Evolutionary conservation across 2,329 filamentous ascomycete genomes (phyloP).

Genomic region (Fusarium nygamai): DNA sequence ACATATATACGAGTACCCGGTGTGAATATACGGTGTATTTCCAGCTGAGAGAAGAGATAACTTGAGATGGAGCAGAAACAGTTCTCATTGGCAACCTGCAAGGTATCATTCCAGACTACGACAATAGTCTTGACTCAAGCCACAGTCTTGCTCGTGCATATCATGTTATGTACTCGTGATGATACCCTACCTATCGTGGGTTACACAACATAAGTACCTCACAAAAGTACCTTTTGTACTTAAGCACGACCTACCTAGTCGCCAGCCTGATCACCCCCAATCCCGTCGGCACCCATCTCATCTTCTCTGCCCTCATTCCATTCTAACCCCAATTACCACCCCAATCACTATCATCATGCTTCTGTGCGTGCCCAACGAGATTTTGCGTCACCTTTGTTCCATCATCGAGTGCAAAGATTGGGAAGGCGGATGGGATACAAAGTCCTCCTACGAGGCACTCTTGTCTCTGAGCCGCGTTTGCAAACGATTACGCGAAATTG

Average conservation of each 20-base stretch:
- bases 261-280: background rate
- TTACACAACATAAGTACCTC: background rate
- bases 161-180: background rate
- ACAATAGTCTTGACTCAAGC: background rate
- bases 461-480: background rate
- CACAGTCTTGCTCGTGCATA: background rate
- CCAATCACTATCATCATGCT: background rate
- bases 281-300: background rate
- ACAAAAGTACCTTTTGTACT: background rate
- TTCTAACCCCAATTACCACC: background rate
- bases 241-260: background rate
- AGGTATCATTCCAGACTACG: background rate
- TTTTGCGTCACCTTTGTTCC: background rate
- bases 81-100: background rate
- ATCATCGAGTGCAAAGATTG: background rate
- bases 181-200: background rate
- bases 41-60: background rate
- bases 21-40: background rate
- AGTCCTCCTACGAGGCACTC: background rate
- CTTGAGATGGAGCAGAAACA: background rate
- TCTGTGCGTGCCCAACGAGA: background rate
- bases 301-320: background rate
- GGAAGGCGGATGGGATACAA: background rate
- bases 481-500: background rate
- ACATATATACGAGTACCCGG: background rate